Percentiles rank a stretch among this genome's conserved stretches.
phyloP scores from a whole-genome alignment of 106 monocot species.

The Vanilla planifolia region DNA sequence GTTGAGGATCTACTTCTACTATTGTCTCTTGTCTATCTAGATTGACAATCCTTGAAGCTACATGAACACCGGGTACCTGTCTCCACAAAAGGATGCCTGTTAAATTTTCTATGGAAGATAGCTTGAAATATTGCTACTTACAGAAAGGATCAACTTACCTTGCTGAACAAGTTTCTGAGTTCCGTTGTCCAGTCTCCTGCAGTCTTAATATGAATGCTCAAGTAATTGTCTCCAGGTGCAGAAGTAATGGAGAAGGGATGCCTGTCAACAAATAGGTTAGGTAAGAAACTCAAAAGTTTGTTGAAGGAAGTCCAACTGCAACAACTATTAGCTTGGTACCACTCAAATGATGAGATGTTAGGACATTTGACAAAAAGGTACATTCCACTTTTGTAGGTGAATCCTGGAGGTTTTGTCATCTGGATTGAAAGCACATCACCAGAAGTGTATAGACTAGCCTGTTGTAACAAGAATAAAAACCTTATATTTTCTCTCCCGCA shows the following conservation, averaged over 20 bases:
- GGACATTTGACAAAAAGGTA: constrained; percentile 2
- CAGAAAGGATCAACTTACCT: no score
- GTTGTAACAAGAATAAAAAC: not conserved
- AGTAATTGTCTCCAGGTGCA: constrained; percentile 67
- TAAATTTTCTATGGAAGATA: no score
- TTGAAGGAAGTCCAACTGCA: no score
- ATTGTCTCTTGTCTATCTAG: constrained; percentile 79
- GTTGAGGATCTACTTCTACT: constrained; percentile 53
- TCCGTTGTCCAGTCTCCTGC: constrained; percentile 87
- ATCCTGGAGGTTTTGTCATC: not conserved
- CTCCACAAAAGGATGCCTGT: no score
- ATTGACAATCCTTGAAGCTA: constrained; percentile 45
- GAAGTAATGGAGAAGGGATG: constrained; percentile 95
- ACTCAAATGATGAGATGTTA: not conserved
- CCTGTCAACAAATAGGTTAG: no score
- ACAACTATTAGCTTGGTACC: constrained; percentile 1
- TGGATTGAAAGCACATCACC: not conserved
- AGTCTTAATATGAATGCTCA: constrained; percentile 79
- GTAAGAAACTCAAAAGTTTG: no score
- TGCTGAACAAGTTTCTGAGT: constrained; percentile 63
- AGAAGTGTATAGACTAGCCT: constrained; percentile 10
- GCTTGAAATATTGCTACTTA: constrained; percentile 1
- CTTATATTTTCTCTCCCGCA: no score
- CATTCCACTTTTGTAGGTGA: not conserved
- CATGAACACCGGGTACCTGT: no score